Percentiles rank a stretch among this genome's conserved stretches.
Evolutionary conservation across 1,284 basidiomycete species (phyloP).

Genomic region (Papiliotrema fonsecae): DNA sequence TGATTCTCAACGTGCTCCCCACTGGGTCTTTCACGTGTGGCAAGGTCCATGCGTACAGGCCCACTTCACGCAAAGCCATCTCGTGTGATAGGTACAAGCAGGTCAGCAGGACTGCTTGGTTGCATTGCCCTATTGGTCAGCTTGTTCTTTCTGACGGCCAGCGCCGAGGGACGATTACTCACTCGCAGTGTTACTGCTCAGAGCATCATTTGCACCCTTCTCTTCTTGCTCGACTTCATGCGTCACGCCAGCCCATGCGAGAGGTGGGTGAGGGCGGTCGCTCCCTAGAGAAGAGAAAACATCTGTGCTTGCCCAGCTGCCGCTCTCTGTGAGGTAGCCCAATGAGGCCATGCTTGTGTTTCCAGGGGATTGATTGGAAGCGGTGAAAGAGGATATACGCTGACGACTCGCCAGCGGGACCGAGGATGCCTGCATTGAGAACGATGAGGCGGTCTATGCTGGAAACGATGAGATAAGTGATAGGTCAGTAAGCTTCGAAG

Average conservation of each 20-base stretch:
- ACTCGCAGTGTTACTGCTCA: too few species aligned
- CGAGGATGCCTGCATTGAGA: slow-evolving; percentile 4
- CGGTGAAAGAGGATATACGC: background rate
- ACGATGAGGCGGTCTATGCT: too few species aligned
- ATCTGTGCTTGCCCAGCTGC: slow-evolving; percentile 5
- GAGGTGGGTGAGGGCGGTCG: slow-evolving; percentile 4
- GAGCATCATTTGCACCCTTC: too few species aligned
- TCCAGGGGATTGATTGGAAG: too few species aligned
- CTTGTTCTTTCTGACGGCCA: background rate
- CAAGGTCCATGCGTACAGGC: slow-evolving; percentile 29
- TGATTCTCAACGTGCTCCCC: slow-evolving; percentile 32
- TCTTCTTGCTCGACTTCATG: slow-evolving; percentile 16
- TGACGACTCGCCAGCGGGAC: background rate
- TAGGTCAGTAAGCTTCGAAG: too few species aligned
- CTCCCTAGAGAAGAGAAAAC: background rate
- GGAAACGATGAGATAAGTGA: too few species aligned
- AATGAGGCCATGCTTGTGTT: background rate
- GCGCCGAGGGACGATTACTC: too few species aligned
- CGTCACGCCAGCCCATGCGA: slow-evolving; percentile 28
- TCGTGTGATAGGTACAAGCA: slow-evolving; percentile 35
- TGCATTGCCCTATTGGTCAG: slow-evolving; percentile 18
- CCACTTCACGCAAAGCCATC: slow-evolving; percentile 28
- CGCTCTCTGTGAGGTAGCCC: slow-evolving; percentile 1
- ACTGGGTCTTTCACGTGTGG: slow-evolving; percentile 27
- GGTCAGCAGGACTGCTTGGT: slow-evolving; percentile 30